Conservation (phyloP, 176 grass and related monocot species). For the Phragmites australis region DNA sequence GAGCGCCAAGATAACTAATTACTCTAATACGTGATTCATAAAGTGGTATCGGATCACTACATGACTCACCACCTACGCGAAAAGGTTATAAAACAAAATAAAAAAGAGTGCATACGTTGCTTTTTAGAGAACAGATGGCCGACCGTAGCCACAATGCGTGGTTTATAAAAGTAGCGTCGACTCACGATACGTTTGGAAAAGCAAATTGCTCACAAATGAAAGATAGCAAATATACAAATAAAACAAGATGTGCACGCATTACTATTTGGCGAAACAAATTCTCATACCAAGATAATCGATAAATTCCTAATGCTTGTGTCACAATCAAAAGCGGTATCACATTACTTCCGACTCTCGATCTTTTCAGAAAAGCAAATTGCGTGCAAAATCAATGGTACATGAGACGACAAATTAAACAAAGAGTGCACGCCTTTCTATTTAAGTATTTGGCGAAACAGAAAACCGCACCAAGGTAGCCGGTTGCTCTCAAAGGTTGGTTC, state of each 20-base stretch:
- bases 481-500: neutral
- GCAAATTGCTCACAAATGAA: neutral
- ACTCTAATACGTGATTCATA: too few relatives aligned
- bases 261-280: neutral
- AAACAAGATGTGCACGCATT: too few relatives aligned
- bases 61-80: too few relatives aligned
- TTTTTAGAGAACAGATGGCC: too few relatives aligned
- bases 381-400: neutral
- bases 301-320: neutral
- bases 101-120: too few relatives aligned
- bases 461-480: neutral
- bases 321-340: neutral
- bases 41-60: neutral
- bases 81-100: too few relatives aligned
- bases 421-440: neutral
- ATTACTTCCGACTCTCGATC: neutral
- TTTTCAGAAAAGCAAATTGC: neutral
- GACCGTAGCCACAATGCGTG: too few relatives aligned
- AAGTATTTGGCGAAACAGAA: neutral
- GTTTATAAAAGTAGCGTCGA: neutral
- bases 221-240: too few relatives aligned
- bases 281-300: neutral
- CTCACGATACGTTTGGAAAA: neutral
- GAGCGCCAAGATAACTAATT: too few relatives aligned
- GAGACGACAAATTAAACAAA: neutral